phyloP scores from a whole-genome alignment of 208 protist genomes.

The Leishmania braziliensis region DNA sequence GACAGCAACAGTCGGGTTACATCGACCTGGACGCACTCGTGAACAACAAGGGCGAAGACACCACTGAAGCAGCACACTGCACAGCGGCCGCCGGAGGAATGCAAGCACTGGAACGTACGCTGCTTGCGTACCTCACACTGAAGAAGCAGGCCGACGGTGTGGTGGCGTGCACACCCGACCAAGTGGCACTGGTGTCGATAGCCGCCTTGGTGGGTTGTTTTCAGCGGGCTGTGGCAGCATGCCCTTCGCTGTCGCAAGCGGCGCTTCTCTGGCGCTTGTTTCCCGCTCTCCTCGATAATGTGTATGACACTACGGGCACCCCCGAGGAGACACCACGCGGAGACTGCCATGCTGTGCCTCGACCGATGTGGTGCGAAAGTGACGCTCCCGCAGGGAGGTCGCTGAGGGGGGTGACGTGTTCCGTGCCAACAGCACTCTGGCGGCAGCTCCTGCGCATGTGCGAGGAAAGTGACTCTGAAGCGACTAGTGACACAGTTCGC shows the following conservation, averaged over 20 bases:
- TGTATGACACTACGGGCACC: background rate
- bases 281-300: constrained; percentile 4
- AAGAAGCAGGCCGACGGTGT: no score
- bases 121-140: constrained; percentile 5
- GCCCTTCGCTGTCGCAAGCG: background rate
- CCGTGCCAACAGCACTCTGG: background rate
- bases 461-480: background rate
- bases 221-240: background rate
- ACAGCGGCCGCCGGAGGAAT: background rate
- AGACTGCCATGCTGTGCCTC: background rate
- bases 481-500: background rate
- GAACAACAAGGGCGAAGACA: background rate
- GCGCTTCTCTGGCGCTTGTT: constrained; percentile 7
- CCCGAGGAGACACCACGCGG: background rate
- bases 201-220: background rate
- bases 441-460: background rate
- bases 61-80: background rate
- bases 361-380: background rate
- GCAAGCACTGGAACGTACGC: background rate
- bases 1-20: background rate
- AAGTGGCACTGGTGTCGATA: constrained; percentile 1
- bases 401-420: background rate
- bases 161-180: background rate
- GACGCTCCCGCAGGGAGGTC: background rate
- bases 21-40: constrained; percentile 1